These are phyloP conservation scores for Tetratostichococcus sp. DNA, from an alignment of 139 green algal species.

Conservation along the genomic window DNA sequence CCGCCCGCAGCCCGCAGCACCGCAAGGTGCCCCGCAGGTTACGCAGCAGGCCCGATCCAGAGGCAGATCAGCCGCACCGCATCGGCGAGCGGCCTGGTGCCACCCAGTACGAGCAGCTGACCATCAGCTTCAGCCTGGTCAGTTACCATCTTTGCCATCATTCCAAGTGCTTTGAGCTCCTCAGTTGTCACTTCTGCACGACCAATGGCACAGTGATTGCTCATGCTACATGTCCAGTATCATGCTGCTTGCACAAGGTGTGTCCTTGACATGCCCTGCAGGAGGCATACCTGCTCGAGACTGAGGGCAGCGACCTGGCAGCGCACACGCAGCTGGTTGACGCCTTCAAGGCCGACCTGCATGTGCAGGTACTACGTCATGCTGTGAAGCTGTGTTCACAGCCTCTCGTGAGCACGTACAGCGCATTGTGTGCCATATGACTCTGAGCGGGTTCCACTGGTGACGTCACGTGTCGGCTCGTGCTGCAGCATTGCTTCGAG, in stretches of 20 bases:
- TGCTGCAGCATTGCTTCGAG: conserved; percentile 1
- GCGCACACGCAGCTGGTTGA: background rate
- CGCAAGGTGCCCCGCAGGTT: background rate
- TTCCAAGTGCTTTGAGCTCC: too few species aligned
- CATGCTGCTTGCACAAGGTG: too few species aligned
- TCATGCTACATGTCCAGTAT: too few species aligned
- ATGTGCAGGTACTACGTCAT: background rate
- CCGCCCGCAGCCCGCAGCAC: background rate
- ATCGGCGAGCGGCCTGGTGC: background rate
- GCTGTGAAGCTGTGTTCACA: too few species aligned
- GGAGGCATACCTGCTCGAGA: background rate
- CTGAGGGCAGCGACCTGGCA: background rate
- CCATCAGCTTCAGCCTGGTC: background rate
- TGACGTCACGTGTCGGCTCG: too few species aligned
- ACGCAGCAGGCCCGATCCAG: too few species aligned
- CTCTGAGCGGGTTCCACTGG: too few species aligned
- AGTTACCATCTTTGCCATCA: background rate
- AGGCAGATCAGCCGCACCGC: background rate
- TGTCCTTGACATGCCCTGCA: background rate
- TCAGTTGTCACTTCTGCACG: too few species aligned
- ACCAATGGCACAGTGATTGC: too few species aligned
- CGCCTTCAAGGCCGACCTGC: background rate
- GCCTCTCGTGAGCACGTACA: too few species aligned
- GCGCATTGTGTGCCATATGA: too few species aligned
- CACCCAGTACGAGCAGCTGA: background rate